These are phyloP conservation scores for Primulina huaijiensis DNA, from an alignment of 257 asterid species.

Conservation along the genomic window DNA sequence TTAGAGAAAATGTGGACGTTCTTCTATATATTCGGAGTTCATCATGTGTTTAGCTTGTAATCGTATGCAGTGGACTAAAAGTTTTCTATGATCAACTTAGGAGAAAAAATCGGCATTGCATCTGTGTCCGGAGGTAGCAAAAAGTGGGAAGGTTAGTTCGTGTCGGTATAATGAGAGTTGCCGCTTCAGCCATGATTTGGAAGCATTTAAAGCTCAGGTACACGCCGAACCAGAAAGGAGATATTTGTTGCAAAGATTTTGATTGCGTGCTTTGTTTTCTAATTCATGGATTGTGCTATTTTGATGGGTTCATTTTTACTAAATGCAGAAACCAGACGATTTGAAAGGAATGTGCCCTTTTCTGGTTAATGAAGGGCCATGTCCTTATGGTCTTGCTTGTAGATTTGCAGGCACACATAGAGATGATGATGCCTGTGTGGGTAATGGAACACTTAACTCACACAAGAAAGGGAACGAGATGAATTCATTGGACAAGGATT, in stretches of 20 bases:
- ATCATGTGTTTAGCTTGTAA: background rate
- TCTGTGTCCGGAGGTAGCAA: constrained; percentile 80
- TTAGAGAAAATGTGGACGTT: background rate
- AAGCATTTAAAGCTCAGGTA: constrained; percentile 73
- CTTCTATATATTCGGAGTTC: background rate
- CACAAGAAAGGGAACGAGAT: constrained; percentile 44
- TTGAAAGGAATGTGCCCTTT: constrained; percentile 82
- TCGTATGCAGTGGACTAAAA: constrained; percentile 13
- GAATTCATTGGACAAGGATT: constrained; percentile 68
- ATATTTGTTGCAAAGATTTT: background rate
- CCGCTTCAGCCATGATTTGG: constrained; percentile 92
- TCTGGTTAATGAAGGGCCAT: constrained; percentile 49
- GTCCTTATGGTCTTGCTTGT: constrained; percentile 86
- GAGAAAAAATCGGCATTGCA: constrained; percentile 69
- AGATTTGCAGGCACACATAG: constrained; percentile 73
- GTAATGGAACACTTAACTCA: constrained; percentile 16
- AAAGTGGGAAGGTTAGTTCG: constrained; percentile 58
- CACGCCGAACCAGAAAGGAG: constrained; percentile 5
- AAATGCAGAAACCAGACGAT: constrained; percentile 82
- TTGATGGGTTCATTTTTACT: constrained; percentile 22
- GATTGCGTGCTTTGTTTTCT: background rate
- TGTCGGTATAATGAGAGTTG: constrained; percentile 66
- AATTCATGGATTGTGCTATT: background rate
- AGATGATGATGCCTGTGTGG: constrained; percentile 36
- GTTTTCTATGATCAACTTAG: constrained; percentile 28